Conservation (phyloP, 257 asterid species). For the Solanum tarijense region DNA sequence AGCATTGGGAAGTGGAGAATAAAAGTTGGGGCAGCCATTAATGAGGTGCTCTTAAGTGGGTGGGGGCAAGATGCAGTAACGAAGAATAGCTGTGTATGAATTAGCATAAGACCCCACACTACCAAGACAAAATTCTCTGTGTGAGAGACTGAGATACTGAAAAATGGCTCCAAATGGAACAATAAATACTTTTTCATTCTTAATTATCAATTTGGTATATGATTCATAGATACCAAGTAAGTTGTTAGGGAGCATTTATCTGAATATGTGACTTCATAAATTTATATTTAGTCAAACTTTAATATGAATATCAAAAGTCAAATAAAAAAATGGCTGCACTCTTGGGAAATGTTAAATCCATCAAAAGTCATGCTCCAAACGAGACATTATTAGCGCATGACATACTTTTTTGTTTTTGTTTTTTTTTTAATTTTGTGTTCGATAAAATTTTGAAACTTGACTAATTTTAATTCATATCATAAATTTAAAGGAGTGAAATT, state of each 20-base stretch:
- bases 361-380: background rate
- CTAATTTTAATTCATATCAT: accelerated
- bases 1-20: background rate
- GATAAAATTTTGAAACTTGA: accelerated
- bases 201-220: accelerated
- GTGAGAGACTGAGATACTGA: background rate
- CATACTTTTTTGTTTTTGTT: background rate
- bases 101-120: background rate
- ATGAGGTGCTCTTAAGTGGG: background rate
- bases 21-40: background rate
- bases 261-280: accelerated
- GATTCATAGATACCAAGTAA: no score
- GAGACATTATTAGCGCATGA: background rate
- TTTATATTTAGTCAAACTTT: accelerated
- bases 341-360: background rate
- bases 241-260: no score
- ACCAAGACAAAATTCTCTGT: background rate
- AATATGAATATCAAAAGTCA: accelerated
- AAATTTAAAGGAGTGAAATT: no score
- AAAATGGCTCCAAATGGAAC: accelerated
- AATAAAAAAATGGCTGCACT: background rate
- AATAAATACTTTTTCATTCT: accelerated
- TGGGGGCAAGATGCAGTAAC: background rate
- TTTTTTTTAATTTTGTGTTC: accelerated
- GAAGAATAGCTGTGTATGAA: background rate